Base-by-base conservation (phyloP, 805 yeast species). In the Brettanomyces anomalus region DNA sequence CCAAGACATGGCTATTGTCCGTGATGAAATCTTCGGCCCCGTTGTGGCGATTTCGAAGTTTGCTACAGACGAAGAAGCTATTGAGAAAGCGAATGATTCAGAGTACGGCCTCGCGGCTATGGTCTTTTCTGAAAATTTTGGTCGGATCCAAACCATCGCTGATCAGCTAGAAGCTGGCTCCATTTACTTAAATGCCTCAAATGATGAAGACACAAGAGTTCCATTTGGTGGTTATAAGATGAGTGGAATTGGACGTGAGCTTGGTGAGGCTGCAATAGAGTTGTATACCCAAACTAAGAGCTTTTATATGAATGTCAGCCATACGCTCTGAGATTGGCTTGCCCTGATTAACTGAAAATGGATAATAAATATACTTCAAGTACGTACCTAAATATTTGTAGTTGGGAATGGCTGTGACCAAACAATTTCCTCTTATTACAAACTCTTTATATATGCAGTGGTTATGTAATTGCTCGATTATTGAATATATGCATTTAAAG, bases 1-100 rank as follows among this genome's bases (percentile, higher is more conserved):
- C 42, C 79, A 80, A 47, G 60, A 70, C 28, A 79, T 81, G 76
- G 67, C 72, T 46, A 75, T 86, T 40, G 82, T 80, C 44, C 71
- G 71, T 50, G 95, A 86, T 62, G 95, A 86, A 64, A 85, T 86
- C 45, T 86, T 86, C 61, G 95, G 95, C 16, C 95, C 95, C 14
- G 95, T 86, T 30, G 86, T 81, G 20, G 70, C 78, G 6, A 68
- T 82, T 31, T 76, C 81, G 44, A 76, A 74, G 61, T 86, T 86
- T 65, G 57, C 66, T 32, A 66, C 78, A 26, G 82, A 78, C 49
- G 81, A 76, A 40, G 89, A 85, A 55, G 95, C 77, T 4, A 49
- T 86, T 21, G 65, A 61, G 47, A 70, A 70, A 46, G 94, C 94
- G 51, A 86, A 86, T 61, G 76, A 74, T 52, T 72, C 87, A 10